Evolutionary conservation across 2,329 filamentous ascomycete genomes (phyloP).

Genomic region (Monilinia vaccinii-corymbosi): DNA sequence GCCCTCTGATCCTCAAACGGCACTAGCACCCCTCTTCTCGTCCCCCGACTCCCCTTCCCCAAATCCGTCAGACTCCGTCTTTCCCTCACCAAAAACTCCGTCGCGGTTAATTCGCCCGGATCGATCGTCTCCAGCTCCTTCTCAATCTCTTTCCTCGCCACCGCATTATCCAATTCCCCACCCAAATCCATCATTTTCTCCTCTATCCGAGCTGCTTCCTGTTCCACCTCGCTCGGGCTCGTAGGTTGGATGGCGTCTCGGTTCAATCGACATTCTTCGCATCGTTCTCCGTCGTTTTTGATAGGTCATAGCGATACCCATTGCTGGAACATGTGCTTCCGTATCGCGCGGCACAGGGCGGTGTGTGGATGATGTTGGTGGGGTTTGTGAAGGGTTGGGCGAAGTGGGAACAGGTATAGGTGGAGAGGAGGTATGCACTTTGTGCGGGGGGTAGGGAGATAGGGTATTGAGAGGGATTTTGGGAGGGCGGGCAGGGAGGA

Average conservation of each 20-base stretch:
- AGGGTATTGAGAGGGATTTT: background rate
- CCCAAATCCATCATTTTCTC: background rate
- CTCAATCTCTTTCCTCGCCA: no score
- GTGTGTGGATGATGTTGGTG: background rate
- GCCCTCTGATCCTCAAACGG: background rate
- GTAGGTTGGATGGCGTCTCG: background rate
- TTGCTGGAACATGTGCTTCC: background rate
- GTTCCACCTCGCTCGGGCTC: background rate
- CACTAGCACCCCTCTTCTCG: background rate
- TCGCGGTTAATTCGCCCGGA: rapidly evolving
- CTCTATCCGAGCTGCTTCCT: no score
- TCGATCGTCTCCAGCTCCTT: rapidly evolving
- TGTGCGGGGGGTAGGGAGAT: background rate
- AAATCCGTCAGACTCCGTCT: background rate
- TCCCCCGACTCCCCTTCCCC: rapidly evolving
- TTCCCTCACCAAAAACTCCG: background rate
- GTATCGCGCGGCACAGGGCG: background rate
- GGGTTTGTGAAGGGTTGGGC: background rate
- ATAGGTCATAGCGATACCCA: background rate
- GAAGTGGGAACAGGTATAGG: background rate
- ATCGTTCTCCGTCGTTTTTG: background rate
- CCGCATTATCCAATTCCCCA: background rate
- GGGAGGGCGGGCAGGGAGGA: background rate
- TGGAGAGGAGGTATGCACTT: background rate
- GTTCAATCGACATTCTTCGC: background rate